A percentile compares a stretch with the other conserved stretches of the same genome.
These are phyloP conservation scores for Verbena officinalis DNA, from an alignment of 257 asterid genomes.

Conservation along the genomic window DNA sequence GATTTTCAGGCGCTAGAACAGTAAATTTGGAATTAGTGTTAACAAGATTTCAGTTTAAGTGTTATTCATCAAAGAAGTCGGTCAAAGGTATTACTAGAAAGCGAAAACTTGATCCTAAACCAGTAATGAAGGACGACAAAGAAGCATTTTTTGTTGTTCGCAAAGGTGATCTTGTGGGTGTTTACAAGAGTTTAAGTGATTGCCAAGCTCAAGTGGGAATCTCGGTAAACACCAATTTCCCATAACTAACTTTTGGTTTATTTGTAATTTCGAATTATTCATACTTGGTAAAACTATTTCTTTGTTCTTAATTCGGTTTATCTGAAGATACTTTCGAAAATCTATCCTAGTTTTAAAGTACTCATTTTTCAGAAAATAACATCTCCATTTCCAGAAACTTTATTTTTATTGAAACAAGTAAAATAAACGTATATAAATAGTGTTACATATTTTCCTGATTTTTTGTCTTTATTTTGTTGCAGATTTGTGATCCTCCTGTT, in stretches of 20 bases:
- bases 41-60: slow-evolving; percentile 44
- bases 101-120: slow-evolving; percentile 38
- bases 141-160: slow-evolving; percentile 94
- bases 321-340: background rate
- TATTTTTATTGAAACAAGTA: background rate
- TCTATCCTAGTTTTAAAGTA: background rate
- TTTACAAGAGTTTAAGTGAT: slow-evolving; percentile 89
- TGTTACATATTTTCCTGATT: slow-evolving; percentile 1
- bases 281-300: too few relatives aligned
- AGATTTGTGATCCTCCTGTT: slow-evolving; percentile 95
- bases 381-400: background rate
- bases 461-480: slow-evolving; percentile 30
- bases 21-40: slow-evolving; percentile 38
- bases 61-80: slow-evolving; percentile 58
- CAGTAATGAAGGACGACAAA: slow-evolving; percentile 80
- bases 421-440: background rate
- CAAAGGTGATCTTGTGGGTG: slow-evolving; percentile 90
- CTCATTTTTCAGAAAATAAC: background rate
- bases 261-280: background rate
- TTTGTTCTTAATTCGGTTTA: background rate
- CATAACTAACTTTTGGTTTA: slow-evolving; percentile 2
- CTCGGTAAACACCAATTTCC: slow-evolving; percentile 50
- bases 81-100: slow-evolving; percentile 43
- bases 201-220: slow-evolving; percentile 97
- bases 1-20: slow-evolving; percentile 45